Conservation (phyloP, 2,329 filamentous ascomycete species). For the Diaporthe longicolla region DNA sequence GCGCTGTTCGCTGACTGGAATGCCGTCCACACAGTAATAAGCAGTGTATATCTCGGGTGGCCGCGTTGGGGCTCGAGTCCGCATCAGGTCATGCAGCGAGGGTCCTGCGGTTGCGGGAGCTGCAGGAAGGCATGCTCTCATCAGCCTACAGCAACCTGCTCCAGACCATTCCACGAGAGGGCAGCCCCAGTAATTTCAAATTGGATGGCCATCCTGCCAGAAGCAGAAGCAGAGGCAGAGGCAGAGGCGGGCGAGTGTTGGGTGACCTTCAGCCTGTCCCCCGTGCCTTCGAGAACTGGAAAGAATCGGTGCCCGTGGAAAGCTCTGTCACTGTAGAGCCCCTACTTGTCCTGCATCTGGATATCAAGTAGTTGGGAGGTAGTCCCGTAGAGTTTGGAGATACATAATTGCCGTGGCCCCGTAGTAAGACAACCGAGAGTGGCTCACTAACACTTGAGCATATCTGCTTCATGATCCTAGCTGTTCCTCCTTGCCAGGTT, state of each 20-base stretch:
- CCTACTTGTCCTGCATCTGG: too few species aligned
- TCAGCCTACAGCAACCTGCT: background rate
- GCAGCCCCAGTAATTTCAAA: background rate
- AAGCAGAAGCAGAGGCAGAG: background rate
- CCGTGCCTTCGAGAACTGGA: background rate
- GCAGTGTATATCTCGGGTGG: background rate
- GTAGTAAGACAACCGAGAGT: too few species aligned
- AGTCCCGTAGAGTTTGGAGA: too few species aligned
- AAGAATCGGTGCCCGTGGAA: background rate
- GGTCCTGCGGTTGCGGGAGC: background rate
- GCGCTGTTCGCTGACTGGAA: background rate
- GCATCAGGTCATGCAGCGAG: background rate
- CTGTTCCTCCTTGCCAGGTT: constrained; percentile 66
- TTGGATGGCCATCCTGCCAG: background rate
- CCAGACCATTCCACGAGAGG: background rate
- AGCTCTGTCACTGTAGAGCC: background rate
- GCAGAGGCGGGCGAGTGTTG: background rate
- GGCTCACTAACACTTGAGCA: too few species aligned
- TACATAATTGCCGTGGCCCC: too few species aligned
- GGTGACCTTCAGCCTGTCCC: too few species aligned
- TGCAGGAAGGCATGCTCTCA: background rate
- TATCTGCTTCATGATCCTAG: background rate
- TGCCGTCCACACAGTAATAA: background rate
- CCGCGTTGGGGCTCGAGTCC: background rate
- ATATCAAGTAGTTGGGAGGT: too few species aligned